Percentiles rank a stretch among this genome's conserved stretches.
Evolutionary conservation across 1,139 yeast genomes (phyloP).

Genomic region (Blastobotrys apis): DNA sequence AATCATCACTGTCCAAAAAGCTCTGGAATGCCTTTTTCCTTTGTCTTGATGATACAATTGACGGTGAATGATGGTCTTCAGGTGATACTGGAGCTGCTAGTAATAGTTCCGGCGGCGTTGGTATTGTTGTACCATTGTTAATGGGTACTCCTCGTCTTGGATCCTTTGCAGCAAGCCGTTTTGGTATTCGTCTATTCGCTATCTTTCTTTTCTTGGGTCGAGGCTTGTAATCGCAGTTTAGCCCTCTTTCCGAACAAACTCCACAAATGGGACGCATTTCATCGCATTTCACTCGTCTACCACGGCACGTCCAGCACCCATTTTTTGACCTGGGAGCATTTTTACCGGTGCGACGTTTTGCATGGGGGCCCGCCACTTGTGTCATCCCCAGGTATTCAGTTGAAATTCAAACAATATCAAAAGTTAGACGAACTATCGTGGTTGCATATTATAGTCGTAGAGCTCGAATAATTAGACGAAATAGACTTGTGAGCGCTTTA

Average conservation of each 20-base stretch:
- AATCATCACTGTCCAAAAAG: not conserved
- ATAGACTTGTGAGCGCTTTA: too few relatives aligned
- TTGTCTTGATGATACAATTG: too few relatives aligned
- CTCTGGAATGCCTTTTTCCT: not conserved
- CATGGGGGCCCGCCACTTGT: not conserved
- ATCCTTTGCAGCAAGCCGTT: not conserved
- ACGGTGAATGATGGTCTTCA: too few relatives aligned
- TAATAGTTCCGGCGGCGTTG: too few relatives aligned
- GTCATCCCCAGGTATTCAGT: too few relatives aligned
- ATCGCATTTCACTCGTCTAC: constrained; percentile 78
- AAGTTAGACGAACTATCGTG: too few relatives aligned
- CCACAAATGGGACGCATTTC: constrained; percentile 53
- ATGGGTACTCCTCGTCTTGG: too few relatives aligned
- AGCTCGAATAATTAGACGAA: too few relatives aligned
- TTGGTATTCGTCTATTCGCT: not conserved
- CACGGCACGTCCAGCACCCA: constrained; percentile 56
- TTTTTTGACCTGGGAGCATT: constrained; percentile 17
- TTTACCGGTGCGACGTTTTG: not conserved
- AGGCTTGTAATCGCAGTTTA: constrained; percentile 30
- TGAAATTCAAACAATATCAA: too few relatives aligned
- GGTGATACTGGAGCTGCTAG: too few relatives aligned
- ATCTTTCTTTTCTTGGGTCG: not conserved
- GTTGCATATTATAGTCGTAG: too few relatives aligned
- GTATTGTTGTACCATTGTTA: too few relatives aligned
- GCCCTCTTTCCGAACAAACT: constrained; percentile 28